Percentiles rank a stretch among this genome's conserved stretches.
Evolutionary conservation across 345 rosid genomes (phyloP).

Genomic region (Eucalyptus globulus): DNA sequence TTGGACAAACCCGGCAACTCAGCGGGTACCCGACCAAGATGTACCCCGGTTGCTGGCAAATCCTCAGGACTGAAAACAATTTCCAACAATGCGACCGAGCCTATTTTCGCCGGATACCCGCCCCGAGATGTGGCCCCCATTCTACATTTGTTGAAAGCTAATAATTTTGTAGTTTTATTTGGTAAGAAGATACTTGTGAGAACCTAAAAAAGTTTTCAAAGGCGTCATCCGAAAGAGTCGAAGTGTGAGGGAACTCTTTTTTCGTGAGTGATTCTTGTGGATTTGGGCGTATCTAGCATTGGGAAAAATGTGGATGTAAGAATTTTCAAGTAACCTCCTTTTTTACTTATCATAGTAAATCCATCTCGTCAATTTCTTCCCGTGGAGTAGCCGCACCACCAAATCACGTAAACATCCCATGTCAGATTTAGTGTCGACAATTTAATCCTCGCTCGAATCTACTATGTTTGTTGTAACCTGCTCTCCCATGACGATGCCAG

Average conservation of each 20-base stretch:
- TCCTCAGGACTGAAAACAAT: neutral
- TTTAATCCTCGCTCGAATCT: neutral
- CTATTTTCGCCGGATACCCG: neutral
- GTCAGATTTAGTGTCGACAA: neutral
- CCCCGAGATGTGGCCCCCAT: neutral
- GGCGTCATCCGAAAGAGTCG: neutral
- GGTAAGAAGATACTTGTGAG: neutral
- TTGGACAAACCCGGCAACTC: neutral
- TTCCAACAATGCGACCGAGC: neutral
- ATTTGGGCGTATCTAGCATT: neutral
- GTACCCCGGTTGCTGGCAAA: neutral
- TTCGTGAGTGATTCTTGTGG: neutral
- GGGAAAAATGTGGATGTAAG: neutral
- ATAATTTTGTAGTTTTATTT: neutral
- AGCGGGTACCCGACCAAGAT: neutral
- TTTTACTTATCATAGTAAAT: neutral
- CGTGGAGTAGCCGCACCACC: neutral
- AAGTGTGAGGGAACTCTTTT: neutral
- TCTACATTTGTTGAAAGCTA: neutral
- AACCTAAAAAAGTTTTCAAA: neutral
- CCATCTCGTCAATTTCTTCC: neutral
- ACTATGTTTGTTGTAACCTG: neutral
- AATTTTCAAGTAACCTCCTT: neutral
- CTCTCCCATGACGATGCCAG: neutral
- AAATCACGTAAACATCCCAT: neutral